Evolutionary conservation across 768 basidiomycete genomes (phyloP).

Genomic region (Pisolithus marmoratus): DNA sequence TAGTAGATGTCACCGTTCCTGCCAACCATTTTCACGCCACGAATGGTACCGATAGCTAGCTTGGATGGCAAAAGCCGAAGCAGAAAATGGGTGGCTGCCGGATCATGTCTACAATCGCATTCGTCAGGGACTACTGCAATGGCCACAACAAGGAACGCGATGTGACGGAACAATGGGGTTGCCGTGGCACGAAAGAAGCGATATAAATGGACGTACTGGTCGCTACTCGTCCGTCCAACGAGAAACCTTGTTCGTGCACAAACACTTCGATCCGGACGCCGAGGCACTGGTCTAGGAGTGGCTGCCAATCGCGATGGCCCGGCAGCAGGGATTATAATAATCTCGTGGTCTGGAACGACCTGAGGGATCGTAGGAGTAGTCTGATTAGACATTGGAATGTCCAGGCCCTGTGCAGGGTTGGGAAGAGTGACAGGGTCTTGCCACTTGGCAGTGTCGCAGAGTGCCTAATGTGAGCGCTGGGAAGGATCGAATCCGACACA

Average conservation of each 20-base stretch:
- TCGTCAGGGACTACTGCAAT: neutral
- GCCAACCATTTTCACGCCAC: constrained; percentile 36
- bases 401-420: constrained; percentile 1
- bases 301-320: constrained; percentile 34
- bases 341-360: constrained; percentile 40
- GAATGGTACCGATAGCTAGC: constrained; percentile 67
- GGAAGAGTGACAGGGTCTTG: neutral
- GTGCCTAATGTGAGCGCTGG: neutral
- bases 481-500: neutral
- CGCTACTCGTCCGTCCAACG: constrained; percentile 70
- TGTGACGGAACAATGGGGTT: neutral
- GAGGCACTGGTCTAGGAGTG: constrained; percentile 61
- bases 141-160: constrained; percentile 5
- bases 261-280: constrained; percentile 48
- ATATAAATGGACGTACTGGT: constrained; percentile 44
- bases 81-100: constrained; percentile 62
- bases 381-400: neutral
- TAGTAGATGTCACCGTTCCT: constrained; percentile 35
- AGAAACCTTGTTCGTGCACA: constrained; percentile 53
- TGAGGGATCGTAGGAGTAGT: constrained; percentile 21
- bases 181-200: neutral
- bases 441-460: neutral
- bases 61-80: constrained; percentile 59
- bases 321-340: constrained; percentile 39
- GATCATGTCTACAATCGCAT: constrained; percentile 48